These are phyloP conservation scores for Akanthomyces muscarius DNA, from an alignment of 2,329 filamentous ascomycete species.

Conservation along the genomic window DNA sequence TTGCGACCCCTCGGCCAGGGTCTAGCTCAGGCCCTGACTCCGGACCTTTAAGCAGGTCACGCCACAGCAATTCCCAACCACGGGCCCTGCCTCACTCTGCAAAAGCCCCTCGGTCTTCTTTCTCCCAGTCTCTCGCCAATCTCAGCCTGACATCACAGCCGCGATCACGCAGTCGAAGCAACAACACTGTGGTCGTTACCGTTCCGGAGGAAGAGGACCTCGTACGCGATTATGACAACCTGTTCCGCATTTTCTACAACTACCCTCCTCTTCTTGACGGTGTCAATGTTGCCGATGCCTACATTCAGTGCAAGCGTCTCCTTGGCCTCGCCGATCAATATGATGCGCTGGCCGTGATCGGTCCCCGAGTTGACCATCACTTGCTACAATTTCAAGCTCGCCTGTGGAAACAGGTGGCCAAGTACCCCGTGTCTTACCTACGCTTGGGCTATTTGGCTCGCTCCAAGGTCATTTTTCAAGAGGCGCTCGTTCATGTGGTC, in stretches of 20 bases:
- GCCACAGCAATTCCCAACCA: conserved; percentile 50
- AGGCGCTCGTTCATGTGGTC: conserved; percentile 89
- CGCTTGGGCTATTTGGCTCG: conserved; percentile 83
- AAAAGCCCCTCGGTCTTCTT: conserved; percentile 35
- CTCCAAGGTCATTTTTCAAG: conserved; percentile 77
- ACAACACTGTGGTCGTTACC: conserved; percentile 34
- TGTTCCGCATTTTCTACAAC: conserved; percentile 96
- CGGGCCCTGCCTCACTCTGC: conserved; percentile 23
- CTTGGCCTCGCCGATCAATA: conserved; percentile 90
- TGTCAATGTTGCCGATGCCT: conserved; percentile 86
- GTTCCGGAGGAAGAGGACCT: conserved; percentile 67
- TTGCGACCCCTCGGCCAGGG: conserved; percentile 25
- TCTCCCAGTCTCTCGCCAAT: conserved; percentile 86
- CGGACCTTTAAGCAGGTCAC: conserved; percentile 27
- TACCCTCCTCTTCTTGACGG: conserved; percentile 76
- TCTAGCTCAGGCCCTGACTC: conserved; percentile 46
- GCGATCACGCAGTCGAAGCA: conserved; percentile 37
- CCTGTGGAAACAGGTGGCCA: conserved; percentile 93
- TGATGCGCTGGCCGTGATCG: conserved; percentile 82
- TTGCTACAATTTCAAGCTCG: conserved; percentile 85
- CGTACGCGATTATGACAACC: conserved; percentile 88
- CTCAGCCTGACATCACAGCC: conserved; percentile 48
- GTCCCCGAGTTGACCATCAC: conserved; percentile 88
- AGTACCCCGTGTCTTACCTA: conserved; percentile 89
- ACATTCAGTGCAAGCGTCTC: conserved; percentile 89